Evolutionary conservation across 192 early-diverging fungal species (phyloP), one percentile per base, ranked within the genome.

Genomic region (Geosiphon pyriformis): DNA sequence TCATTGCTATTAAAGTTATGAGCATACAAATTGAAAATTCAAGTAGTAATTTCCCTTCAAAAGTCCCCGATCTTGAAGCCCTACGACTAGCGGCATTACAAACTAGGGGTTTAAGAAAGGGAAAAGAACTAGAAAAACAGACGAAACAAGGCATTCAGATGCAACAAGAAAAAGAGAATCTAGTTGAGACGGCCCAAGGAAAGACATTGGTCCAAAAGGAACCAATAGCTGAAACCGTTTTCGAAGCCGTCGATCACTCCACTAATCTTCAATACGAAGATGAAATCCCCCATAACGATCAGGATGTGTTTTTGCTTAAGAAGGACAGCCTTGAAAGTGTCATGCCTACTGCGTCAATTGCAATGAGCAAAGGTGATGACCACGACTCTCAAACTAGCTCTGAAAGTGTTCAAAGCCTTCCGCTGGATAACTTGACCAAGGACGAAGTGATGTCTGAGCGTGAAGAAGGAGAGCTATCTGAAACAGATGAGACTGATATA

Each of bases 1-100:
- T n/a, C n/a, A n/a, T n/a, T n/a, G n/a, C n/a, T n/a, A n/a, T n/a
- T n/a, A n/a, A n/a, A n/a, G n/a, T n/a, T n/a, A n/a, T n/a, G n/a
- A n/a, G n/a, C n/a, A n/a, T n/a, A n/a, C n/a, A n/a, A n/a, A n/a
- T n/a, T n/a, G n/a, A n/a, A n/a, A n/a, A n/a, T n/a, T n/a, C n/a
- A n/a, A n/a, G n/a, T n/a, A n/a, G n/a, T n/a, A n/a, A n/a, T n/a
- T n/a, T n/a, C n/a, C 37, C 37, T 42, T 73, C 11, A 61, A 59
- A 2, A 69, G 64, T 60, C 61, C 4, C 53, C 22, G 53, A 55
- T 23, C 27, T 55, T 1, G 18, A 55, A 23, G 53, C 53, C 25
- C 27, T 55, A 55, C 53, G 53, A 10, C 53, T 55, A 27, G 53
- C 53, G 23, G 53, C 53, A 12, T 23, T 55, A 55, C 27, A 20